Percentiles rank a stretch among this genome's conserved stretches.
These are phyloP conservation scores for Poteriospumella lacustris DNA, from an alignment of 108 stramenopile genomes.

Conservation along the genomic window DNA sequence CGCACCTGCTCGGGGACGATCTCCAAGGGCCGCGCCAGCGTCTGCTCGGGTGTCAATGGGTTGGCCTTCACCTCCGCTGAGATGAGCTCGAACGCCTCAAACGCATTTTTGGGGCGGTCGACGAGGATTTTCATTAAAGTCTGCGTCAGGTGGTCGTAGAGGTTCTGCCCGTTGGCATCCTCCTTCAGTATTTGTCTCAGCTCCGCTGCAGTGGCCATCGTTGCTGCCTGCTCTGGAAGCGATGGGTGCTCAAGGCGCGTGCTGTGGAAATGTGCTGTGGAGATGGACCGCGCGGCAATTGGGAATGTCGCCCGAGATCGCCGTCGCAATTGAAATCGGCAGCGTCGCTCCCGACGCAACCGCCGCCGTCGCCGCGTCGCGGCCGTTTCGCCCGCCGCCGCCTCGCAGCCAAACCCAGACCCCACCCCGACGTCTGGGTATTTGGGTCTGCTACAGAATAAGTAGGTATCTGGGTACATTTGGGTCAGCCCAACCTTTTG, in stretches of 20 bases:
- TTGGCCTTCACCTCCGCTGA: slow-evolving; percentile 49
- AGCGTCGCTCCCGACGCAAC: too few species aligned
- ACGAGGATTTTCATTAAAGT: slow-evolving; percentile 39
- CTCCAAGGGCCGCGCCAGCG: neutral
- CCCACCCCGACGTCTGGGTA: too few species aligned
- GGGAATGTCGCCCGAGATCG: too few species aligned
- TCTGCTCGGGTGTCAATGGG: slow-evolving; percentile 2
- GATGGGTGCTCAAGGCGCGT: neutral
- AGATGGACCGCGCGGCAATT: too few species aligned
- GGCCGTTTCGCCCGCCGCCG: too few species aligned
- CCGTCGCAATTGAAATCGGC: too few species aligned
- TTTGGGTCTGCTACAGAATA: too few species aligned
- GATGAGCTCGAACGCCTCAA: slow-evolving; percentile 49
- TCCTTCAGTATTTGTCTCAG: slow-evolving; percentile 51
- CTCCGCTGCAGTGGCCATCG: slow-evolving; percentile 44
- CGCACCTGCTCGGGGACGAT: neutral
- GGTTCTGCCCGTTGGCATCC: slow-evolving; percentile 33
- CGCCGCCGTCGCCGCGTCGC: too few species aligned
- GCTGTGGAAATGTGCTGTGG: too few species aligned
- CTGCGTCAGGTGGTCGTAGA: slow-evolving; percentile 47
- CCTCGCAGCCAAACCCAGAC: too few species aligned
- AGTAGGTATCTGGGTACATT: too few species aligned
- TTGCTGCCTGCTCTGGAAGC: neutral
- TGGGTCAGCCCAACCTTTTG: too few species aligned
- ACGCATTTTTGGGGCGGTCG: slow-evolving; percentile 48